Evolutionary conservation across 345 rosid species (phyloP), one percentile per base, ranked within the genome.

Genomic region (Populus davidiana): DNA sequence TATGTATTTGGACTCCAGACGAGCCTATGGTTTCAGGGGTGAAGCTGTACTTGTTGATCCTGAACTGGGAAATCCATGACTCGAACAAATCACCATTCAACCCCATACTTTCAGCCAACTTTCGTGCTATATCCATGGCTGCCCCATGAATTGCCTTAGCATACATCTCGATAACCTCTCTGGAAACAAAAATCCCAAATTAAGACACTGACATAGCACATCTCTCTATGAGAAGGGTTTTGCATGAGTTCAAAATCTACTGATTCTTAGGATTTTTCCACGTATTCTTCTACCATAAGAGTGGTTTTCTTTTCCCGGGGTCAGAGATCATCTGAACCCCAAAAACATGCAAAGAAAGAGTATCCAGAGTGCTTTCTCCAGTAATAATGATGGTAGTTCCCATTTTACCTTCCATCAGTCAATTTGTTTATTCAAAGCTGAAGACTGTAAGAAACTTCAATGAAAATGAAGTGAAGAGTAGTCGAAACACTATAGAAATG

Each of bases 31-130:
- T 43, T 78, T 90, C 91, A 0, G 93, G 91, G 65, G 90, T 79
- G 77, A 94, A 94, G 83, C 86, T 85, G 82, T 88, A 91, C 80
- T 88, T 93, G 83, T 91, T 95, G 35, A 95, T 91, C 88, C 99
- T 86, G 47, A 91, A 95, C 77, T 93, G 93, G 81, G 92, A 88
- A 16, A 92, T 87, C 98, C 98, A 94, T 54, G 77, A 89, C 74
- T 75, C 75, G 79, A 89, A 93, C 43, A 69, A 71, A 25, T 84
- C 69, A 18, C 75, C 82, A 9, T 63, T 77, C 77, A 85, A 61
- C 18, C 90, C 93, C 77, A 90, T 66, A 78, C 91, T 86, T 67
- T 89, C 85, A 11, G 89, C 96, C 70, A 93, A 49, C 38, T 86
- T 91, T 8, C 80, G 77, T 0, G 87, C 90, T 64, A 95, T 35